phyloP scores from a whole-genome alignment of 2,329 filamentous ascomycete genomes.

The Fusarium algeriense region DNA sequence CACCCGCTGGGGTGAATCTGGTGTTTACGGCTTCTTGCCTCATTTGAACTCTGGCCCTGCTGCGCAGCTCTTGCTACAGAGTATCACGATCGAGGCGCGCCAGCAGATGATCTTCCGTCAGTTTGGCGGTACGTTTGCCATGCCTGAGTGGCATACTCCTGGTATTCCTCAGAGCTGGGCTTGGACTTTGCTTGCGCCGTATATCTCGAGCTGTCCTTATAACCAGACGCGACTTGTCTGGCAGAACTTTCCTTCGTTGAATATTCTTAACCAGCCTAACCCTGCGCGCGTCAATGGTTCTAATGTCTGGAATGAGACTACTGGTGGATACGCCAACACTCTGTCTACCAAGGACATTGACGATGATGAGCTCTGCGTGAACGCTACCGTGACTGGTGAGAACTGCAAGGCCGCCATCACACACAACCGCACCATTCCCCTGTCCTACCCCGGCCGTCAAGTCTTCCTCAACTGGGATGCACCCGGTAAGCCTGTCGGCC shows the following conservation, averaged over 20 bases:
- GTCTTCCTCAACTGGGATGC: constrained; percentile 80
- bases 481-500: constrained; percentile 76
- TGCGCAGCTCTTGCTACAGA: constrained; percentile 78
- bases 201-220: constrained; percentile 80
- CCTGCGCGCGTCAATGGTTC: constrained; percentile 74
- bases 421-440: constrained; percentile 76
- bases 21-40: constrained; percentile 83
- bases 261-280: constrained; percentile 82
- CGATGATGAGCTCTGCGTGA: constrained; percentile 66
- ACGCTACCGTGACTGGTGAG: constrained; percentile 63
- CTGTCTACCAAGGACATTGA: constrained; percentile 61
- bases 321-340: constrained; percentile 69
- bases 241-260: constrained; percentile 84
- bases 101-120: constrained; percentile 90
- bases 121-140: constrained; percentile 82
- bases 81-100: constrained; percentile 81
- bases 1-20: constrained; percentile 83
- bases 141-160: constrained; percentile 85
- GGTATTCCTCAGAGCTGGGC: constrained; percentile 87
- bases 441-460: constrained; percentile 79
- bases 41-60: constrained; percentile 83
- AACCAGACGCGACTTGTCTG: constrained; percentile 81
- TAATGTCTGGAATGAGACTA: constrained; percentile 72
- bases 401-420: constrained; percentile 74
- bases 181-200: constrained; percentile 84